A percentile compares a stretch with the other conserved stretches of the same genome.
These are phyloP conservation scores for Barnettozyma botsteinii DNA, from an alignment of 805 yeast genomes.

Conservation along the genomic window DNA sequence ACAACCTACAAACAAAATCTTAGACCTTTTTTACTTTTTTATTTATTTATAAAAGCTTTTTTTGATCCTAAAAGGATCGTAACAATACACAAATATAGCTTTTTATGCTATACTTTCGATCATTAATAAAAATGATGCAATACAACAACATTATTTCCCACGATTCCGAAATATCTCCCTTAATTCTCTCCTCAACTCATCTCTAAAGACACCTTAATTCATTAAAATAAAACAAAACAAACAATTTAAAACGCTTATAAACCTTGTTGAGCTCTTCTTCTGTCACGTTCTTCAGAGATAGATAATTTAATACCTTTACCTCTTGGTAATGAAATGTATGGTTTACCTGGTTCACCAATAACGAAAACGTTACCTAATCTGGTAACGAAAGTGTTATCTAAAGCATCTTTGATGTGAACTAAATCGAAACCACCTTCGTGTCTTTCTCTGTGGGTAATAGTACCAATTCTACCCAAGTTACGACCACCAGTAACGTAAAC, in stretches of 20 bases:
- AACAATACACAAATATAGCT: conserved; percentile 20
- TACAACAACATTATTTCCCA: conserved; percentile 14
- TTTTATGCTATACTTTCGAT: conserved; percentile 8
- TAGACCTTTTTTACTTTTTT: conserved; percentile 8
- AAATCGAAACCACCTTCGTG: conserved; percentile 98
- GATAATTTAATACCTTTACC: conserved; percentile 98
- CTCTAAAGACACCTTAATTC: conserved; percentile 5
- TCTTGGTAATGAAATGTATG: conserved; percentile 93
- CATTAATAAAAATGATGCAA: conserved; percentile 25
- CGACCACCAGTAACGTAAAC: conserved; percentile 97
- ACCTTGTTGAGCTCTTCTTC: conserved; percentile 76
- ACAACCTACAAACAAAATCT: background rate
- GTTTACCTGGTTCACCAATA: conserved; percentile 94
- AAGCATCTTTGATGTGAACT: conserved; percentile 92
- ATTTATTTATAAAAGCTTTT: conserved; percentile 10
- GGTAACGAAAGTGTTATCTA: conserved; percentile 93
- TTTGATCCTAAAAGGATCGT: conserved; percentile 11
- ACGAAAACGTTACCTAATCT: conserved; percentile 90
- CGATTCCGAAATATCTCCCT: conserved; percentile 1
- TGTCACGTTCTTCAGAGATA: conserved; percentile 97
- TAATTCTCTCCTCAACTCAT: conserved; percentile 1
- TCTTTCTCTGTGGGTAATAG: conserved; percentile 91
- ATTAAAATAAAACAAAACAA: conserved; percentile 7
- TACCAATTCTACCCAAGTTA: conserved; percentile 97
- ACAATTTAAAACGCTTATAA: conserved; percentile 14